Evolutionary conservation across 345 rosid species (phyloP), one percentile per base, ranked within the genome.

Genomic region (Pistacia vera): DNA sequence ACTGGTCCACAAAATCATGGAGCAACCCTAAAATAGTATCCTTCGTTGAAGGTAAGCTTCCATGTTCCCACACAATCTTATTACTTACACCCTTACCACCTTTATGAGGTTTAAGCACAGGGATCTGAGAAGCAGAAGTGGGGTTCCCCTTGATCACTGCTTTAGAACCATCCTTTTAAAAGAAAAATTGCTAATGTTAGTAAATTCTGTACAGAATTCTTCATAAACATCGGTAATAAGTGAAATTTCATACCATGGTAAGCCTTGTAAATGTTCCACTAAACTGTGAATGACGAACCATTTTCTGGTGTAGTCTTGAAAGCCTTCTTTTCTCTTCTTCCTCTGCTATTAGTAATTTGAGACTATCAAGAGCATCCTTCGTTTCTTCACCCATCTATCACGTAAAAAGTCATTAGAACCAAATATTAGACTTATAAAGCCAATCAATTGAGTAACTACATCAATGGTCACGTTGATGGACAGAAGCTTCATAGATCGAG

Each of bases 91-190:
- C 84, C 71, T 87, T 88, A 59, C 68, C 82, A 72, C 81, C 72
- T 79, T 84, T 82, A 55, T 85, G 86, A 79, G 89, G 81, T 71
- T 86, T 90, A 60, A 77, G 74, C 13, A 78, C 63, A 61, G 77
- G 44, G 70, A 81, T 86, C 16, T 74, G 83, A 30, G 85, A 79
- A 81, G 81, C 80, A 82, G 84, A 64, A 71, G 80, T 79, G 63
- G 91, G 92, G 55, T 86, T 88, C 77, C 94, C 95, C 72, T 86
- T 90, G 78, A 83, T 76, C 72, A 96, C 87, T 64, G 95, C 85
- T 82, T 88, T 91, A 74, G 86, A 83, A 75, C 99, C 99, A 91
- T 87, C 98, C 99, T 96, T 86, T 65, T n/a, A 60, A 71, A 74
- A 30, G 36, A 68, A 69, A 33, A 58, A 75, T 56, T 17, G 61